Conservation (phyloP, 768 basidiomycete genomes). For the Kondoa subrosea region DNA sequence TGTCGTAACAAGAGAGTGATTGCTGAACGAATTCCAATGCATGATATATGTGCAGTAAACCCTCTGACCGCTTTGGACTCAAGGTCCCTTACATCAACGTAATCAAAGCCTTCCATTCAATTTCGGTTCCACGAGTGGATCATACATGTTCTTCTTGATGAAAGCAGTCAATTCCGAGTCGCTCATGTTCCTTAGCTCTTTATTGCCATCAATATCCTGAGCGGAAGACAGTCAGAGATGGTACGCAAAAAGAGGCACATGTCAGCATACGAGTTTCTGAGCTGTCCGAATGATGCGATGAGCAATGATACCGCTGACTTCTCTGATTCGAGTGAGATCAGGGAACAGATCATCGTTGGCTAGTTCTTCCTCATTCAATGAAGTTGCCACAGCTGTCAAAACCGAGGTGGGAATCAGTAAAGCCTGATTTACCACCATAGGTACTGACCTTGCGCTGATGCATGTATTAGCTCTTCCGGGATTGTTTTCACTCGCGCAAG, state of each 20-base stretch:
- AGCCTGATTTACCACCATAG: background rate
- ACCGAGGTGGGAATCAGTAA: background rate
- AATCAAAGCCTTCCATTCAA: constrained; percentile 14
- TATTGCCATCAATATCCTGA: constrained; percentile 24
- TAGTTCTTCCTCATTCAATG: constrained; percentile 54
- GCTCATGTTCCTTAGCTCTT: constrained; percentile 18
- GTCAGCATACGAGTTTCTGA: constrained; percentile 37
- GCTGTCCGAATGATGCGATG: constrained; percentile 59
- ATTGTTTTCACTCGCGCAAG: constrained; percentile 51
- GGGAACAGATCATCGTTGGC: constrained; percentile 60
- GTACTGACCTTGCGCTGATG: constrained; percentile 63
- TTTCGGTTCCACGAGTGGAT: constrained; percentile 8
- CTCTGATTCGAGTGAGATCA: constrained; percentile 59
- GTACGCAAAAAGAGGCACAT: constrained; percentile 10
- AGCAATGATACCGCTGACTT: constrained; percentile 64
- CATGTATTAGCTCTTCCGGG: constrained; percentile 77
- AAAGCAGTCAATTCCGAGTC: constrained; percentile 21
- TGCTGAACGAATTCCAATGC: no score
- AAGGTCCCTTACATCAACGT: no score
- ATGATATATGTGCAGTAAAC: no score
- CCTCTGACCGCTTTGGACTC: no score
- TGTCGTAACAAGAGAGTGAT: no score
- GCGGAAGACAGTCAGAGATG: constrained; percentile 8
- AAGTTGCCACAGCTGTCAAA: constrained; percentile 30
- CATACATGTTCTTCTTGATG: constrained; percentile 23